These are phyloP conservation scores for Patellifolia procumbens DNA, from an alignment of 179 eudicot genomes.

Conservation along the genomic window DNA sequence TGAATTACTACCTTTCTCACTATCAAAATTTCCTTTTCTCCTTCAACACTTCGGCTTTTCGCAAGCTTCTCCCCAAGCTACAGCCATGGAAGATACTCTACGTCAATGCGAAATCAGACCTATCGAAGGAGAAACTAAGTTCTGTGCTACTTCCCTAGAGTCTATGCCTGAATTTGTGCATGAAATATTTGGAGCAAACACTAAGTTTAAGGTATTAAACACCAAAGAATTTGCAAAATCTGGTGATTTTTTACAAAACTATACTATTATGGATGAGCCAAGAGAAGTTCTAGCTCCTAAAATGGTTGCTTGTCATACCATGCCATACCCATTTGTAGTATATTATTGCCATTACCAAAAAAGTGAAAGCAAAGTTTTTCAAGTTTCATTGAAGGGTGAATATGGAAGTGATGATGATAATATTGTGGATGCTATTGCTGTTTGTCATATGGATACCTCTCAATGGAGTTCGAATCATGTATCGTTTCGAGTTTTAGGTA, in stretches of 20 bases:
- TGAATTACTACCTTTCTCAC: constrained; percentile 56
- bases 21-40: constrained; percentile 40
- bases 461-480: constrained; percentile 56
- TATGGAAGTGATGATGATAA: constrained; percentile 20
- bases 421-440: constrained; percentile 49
- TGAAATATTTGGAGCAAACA: constrained; percentile 30
- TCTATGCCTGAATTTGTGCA: constrained; percentile 55
- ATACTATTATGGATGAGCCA: constrained; percentile 43
- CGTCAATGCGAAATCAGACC: constrained; percentile 46
- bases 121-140: constrained; percentile 49
- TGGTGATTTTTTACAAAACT: constrained; percentile 39
- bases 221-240: constrained; percentile 33
- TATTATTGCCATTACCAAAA: constrained; percentile 66
- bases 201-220: constrained; percentile 32
- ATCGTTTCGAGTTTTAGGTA: constrained; percentile 46
- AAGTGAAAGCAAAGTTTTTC: constrained; percentile 43
- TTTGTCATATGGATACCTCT: constrained; percentile 76
- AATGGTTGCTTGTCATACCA: constrained; percentile 58
- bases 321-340: constrained; percentile 71
- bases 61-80: constrained; percentile 50
- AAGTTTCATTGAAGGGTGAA: constrained; percentile 45
- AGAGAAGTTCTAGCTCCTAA: constrained; percentile 29
- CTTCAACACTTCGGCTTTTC: constrained; percentile 44
- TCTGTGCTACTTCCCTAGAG: constrained; percentile 68
- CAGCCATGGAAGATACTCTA: constrained; percentile 60